Percentiles rank a stretch among this genome's conserved stretches.
These are phyloP conservation scores for Penicillium steckii DNA, from an alignment of 495 filamentous ascomycete species.

Conservation along the genomic window DNA sequence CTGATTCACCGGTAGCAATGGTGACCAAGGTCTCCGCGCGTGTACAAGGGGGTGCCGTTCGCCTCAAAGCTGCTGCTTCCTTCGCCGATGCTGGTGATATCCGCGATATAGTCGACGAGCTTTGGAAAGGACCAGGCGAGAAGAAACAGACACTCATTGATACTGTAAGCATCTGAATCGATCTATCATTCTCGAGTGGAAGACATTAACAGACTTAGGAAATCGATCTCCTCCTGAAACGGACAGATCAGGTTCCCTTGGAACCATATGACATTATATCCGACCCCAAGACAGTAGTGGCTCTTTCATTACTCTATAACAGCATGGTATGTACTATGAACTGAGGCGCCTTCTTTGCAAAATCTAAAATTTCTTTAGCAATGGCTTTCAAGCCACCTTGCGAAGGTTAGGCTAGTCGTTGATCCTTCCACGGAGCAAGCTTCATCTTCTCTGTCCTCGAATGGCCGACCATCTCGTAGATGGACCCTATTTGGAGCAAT, in stretches of 20 bases:
- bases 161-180: conserved; percentile 26
- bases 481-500: conserved; percentile 73
- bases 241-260: conserved; percentile 61
- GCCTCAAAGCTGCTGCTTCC: conserved; percentile 68
- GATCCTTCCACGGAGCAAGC: conserved; percentile 42
- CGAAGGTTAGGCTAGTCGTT: conserved; percentile 71
- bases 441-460: conserved; percentile 34
- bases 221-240: conserved; percentile 61
- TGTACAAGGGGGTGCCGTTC: conserved; percentile 36
- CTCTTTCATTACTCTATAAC: conserved; percentile 84
- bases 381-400: conserved; percentile 84
- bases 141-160: conserved; percentile 40
- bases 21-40: conserved; percentile 42
- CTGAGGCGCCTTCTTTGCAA: background rate
- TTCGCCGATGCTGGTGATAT: conserved; percentile 69
- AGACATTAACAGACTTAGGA: conserved; percentile 46
- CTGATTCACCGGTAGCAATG: conserved; percentile 30
- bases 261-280: conserved; percentile 80
- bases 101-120: conserved; percentile 58
- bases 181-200: background rate
- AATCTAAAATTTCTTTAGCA: conserved; percentile 44
- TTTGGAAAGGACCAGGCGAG: conserved; percentile 50
- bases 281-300: conserved; percentile 80
- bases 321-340: conserved; percentile 65
- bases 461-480: conserved; percentile 53